Percentiles rank a stretch among this genome's conserved stretches.
These are phyloP conservation scores for Aspergillus ostianus DNA, from an alignment of 495 filamentous ascomycete species.

Conservation along the genomic window DNA sequence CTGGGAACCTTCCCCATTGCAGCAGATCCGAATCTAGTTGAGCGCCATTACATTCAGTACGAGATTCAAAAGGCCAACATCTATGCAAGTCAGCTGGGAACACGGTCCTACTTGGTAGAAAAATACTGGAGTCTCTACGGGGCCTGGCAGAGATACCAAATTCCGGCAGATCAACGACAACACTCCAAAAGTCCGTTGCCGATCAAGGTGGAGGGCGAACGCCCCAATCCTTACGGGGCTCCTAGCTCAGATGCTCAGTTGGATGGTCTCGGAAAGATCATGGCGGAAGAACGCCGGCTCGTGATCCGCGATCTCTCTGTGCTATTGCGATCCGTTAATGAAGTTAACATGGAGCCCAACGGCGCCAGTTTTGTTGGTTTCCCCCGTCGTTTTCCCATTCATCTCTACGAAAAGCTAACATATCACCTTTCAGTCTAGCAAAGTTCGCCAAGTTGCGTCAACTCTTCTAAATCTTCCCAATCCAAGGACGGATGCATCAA, in stretches of 20 bases:
- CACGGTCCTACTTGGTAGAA: constrained; percentile 77
- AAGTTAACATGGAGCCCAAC: constrained; percentile 81
- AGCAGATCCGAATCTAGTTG: constrained; percentile 28
- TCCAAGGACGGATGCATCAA: constrained; percentile 40
- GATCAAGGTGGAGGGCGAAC: constrained; percentile 20
- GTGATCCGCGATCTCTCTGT: constrained; percentile 73
- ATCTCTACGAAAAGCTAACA: constrained; percentile 4
- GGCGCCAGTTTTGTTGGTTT: constrained; percentile 62
- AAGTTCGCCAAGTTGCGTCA: constrained; percentile 73
- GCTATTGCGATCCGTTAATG: constrained; percentile 66
- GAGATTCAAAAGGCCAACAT: constrained; percentile 87
- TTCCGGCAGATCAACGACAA: constrained; percentile 23
- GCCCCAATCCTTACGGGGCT: constrained; percentile 7
- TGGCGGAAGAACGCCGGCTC: constrained; percentile 67
- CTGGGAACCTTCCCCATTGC: constrained; percentile 9
- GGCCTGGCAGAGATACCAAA: constrained; percentile 39
- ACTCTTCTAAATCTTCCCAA: constrained; percentile 65
- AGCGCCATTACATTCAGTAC: constrained; percentile 58
- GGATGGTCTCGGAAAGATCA: constrained; percentile 48
- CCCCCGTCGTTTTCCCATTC: background rate
- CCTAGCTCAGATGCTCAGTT: constrained; percentile 37
- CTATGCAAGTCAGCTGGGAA: constrained; percentile 69
- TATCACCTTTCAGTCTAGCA: constrained; percentile 47
- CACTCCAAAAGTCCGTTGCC: constrained; percentile 14
- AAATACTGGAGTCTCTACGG: constrained; percentile 71